phyloP scores from a whole-genome alignment of 495 filamentous ascomycete genomes.

The Entonaema liquescens region DNA sequence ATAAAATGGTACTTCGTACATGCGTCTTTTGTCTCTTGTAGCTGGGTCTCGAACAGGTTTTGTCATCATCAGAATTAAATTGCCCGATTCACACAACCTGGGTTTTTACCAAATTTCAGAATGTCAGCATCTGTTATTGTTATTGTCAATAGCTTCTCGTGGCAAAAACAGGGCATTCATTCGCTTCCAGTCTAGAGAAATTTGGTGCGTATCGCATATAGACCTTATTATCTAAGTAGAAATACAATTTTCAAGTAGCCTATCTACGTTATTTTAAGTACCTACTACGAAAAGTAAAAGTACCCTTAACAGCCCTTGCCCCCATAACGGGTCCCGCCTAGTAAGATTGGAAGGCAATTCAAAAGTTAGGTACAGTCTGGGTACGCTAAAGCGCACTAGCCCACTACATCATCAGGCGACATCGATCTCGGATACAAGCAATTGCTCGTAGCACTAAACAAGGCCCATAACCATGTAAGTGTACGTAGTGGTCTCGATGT shows the following conservation, averaged over 20 bases:
- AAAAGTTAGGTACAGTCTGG: conserved; percentile 11
- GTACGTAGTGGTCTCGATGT: conserved; percentile 39
- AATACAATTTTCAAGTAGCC: background rate
- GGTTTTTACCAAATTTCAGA: conserved; percentile 31
- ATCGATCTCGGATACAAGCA: conserved; percentile 40
- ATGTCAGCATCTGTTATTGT: conserved; percentile 11
- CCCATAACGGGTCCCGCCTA: conserved; percentile 18
- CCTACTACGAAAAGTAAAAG: too few relatives aligned
- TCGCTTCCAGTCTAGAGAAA: background rate
- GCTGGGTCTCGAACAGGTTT: conserved; percentile 35
- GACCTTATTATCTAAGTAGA: background rate
- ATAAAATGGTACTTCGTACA: background rate
- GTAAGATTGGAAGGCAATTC: conserved; percentile 16
- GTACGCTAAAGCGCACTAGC: conserved; percentile 24
- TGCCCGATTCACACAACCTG: conserved; percentile 12
- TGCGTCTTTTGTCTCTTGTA: background rate
- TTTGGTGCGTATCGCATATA: background rate
- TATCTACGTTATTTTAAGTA: background rate
- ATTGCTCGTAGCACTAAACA: conserved; percentile 19
- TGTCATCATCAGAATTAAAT: conserved; percentile 32
- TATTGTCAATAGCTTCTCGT: background rate
- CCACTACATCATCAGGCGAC: conserved; percentile 44
- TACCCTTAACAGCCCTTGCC: too few relatives aligned
- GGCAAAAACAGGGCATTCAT: conserved; percentile 11
- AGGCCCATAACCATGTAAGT: conserved; percentile 35